Evolutionary conservation across 352 stramenopile genomes (phyloP), one percentile per base, ranked within the genome.

Genomic region (Globisporangium iwayamae): DNA sequence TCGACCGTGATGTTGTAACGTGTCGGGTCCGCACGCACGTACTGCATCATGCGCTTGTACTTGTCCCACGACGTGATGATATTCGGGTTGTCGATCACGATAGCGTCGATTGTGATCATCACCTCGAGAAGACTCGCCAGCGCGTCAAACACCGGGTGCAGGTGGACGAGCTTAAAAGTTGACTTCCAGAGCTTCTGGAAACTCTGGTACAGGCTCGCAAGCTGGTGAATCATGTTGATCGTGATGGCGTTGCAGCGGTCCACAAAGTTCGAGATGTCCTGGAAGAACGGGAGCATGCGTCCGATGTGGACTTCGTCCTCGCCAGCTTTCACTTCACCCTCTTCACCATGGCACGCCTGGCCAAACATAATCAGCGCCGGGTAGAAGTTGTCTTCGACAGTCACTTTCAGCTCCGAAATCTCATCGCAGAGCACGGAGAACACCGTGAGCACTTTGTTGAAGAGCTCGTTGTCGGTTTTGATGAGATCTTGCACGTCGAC

Each of bases 41-140:
- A 95, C 63, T 94, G 83, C 84, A 96, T 93, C 85, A 97, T 94
- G 59, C 83, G 83, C 71, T 97, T 96, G 73, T 96, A 97, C 55
- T 89, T 93, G 66, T 94, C 86, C 90, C 90, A 97, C 13, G 88
- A 82, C 20, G 73, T 87, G 47, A 88, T 69, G 53, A 97, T 93
- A 48, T 85, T 84, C 14, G 89, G 86, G 63, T 97, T 97, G 52
- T 96, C 80, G 16, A 93, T 73, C 34, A 96, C 84, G 53, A 96
- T 91, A n/a, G 76, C 73, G 63, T 97, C 90, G 32, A 97, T 84
- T 9, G 89, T 95, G 58, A 96, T 91, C 74, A 97, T 91, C 38
- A 96, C 74, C 52, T 91, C 84, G 20, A 97, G 62, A 9, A 97
- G 67, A 66, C 76, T 86, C 20, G 76, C 87, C 18, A 96, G 65